Percentiles rank a stretch among this genome's conserved stretches.
Conservation (phyloP, 352 stramenopile species). For the Pythium aristosporum region DNA sequence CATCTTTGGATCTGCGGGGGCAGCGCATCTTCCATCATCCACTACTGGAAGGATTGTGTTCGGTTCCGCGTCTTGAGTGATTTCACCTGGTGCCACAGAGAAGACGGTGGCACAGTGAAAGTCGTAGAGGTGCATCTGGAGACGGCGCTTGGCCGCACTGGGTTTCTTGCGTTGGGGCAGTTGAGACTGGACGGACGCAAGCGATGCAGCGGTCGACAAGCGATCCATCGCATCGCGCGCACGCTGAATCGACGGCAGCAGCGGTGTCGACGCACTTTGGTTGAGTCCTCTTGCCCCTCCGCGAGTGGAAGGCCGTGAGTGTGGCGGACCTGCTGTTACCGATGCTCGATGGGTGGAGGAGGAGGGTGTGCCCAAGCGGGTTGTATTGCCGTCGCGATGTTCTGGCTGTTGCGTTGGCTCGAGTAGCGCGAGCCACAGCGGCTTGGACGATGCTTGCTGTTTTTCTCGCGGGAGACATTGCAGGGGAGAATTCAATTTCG, state of each 20-base stretch:
- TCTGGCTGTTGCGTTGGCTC: slow-evolving; percentile 6
- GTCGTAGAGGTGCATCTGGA: slow-evolving; percentile 56
- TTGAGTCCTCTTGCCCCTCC: not conserved
- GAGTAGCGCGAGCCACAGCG: slow-evolving; percentile 29
- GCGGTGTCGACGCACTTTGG: slow-evolving; percentile 4
- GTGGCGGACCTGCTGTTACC: not conserved
- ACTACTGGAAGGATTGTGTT: not conserved
- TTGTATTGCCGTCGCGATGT: not conserved
- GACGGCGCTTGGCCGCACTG: slow-evolving; percentile 31
- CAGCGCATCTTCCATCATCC: not conserved
- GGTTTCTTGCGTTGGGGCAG: slow-evolving; percentile 12
- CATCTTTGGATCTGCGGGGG: not conserved
- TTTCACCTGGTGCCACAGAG: slow-evolving; percentile 32
- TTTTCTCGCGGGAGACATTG: slow-evolving; percentile 7
- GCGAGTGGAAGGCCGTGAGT: not conserved
- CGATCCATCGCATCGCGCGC: not conserved
- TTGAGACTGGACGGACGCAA: not conserved
- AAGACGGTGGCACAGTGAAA: slow-evolving; percentile 65
- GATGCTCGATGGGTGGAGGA: not conserved
- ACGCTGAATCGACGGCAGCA: slow-evolving; percentile 8
- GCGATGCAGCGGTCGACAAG: slow-evolving; percentile 9
- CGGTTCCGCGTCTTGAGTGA: not conserved
- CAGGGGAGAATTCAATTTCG: slow-evolving; percentile 50
- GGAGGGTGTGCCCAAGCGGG: not conserved
- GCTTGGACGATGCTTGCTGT: slow-evolving; percentile 12